Evolutionary conservation across 2,329 filamentous ascomycete species (phyloP).

Genomic region (Cadophora sp.): DNA sequence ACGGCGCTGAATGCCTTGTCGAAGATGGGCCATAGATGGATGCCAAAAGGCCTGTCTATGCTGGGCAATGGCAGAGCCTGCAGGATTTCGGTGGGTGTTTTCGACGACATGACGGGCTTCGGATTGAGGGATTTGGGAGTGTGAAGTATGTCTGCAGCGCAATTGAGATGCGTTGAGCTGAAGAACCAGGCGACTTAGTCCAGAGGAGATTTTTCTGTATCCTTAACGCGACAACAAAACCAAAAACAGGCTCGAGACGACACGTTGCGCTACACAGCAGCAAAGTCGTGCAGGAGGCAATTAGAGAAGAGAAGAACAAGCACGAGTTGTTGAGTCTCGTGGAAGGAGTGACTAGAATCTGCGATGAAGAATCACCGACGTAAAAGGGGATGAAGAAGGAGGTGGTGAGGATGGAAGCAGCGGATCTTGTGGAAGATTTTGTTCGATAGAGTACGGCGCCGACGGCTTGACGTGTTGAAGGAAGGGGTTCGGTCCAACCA

Average conservation of each 20-base stretch:
- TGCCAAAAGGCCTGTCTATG: slow-evolving; percentile 89
- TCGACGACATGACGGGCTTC: slow-evolving; percentile 21
- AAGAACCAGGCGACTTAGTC: slow-evolving; percentile 21
- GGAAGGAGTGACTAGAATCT: slow-evolving; percentile 52
- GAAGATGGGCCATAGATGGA: slow-evolving; percentile 94
- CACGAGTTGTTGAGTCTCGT: slow-evolving; percentile 26
- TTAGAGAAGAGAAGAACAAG: slow-evolving; percentile 23
- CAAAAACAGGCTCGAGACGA: slow-evolving; percentile 25
- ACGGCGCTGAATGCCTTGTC: slow-evolving; percentile 80
- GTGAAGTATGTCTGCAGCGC: slow-evolving; percentile 22
- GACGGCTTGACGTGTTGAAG: not conserved
- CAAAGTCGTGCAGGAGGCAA: slow-evolving; percentile 34
- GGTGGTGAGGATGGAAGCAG: slow-evolving; percentile 23
- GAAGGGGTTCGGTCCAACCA: not conserved
- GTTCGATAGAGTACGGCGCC: not conserved
- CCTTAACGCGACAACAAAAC: slow-evolving; percentile 21
- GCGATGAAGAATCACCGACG: slow-evolving; percentile 29
- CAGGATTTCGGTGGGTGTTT: slow-evolving; percentile 42
- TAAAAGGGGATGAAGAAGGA: slow-evolving; percentile 19
- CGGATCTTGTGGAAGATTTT: slow-evolving; percentile 10
- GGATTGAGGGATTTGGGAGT: slow-evolving; percentile 12
- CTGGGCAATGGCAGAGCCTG: slow-evolving; percentile 73
- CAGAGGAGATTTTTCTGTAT: slow-evolving; percentile 15
- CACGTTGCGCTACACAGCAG: slow-evolving; percentile 28
- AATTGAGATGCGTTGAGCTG: slow-evolving; percentile 20